Conservation (phyloP, 2,329 filamentous ascomycete species). For the Clonostachys chloroleuca region DNA sequence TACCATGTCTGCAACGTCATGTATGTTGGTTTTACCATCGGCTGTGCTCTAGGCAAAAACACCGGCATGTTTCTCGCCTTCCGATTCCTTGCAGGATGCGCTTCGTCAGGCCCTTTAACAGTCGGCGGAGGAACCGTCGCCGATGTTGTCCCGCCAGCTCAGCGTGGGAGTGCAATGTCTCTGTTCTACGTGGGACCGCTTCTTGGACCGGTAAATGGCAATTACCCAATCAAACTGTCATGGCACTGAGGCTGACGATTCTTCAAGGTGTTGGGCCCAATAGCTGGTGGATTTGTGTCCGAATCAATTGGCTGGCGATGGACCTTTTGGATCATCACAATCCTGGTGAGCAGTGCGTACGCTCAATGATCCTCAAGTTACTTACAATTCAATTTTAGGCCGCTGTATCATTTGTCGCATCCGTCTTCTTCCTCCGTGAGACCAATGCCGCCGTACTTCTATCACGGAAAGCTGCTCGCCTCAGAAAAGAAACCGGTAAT, state of each 20-base stretch:
- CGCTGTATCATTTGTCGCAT: neutral
- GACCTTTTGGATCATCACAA: constrained; percentile 44
- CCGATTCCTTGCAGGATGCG: constrained; percentile 55
- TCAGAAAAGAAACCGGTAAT: constrained; percentile 20
- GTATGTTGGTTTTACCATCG: constrained; percentile 42
- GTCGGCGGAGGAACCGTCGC: constrained; percentile 61
- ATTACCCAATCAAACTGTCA: neutral
- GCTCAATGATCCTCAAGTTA: too few species aligned
- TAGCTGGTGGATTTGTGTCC: constrained; percentile 38
- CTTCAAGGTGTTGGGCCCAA: constrained; percentile 11
- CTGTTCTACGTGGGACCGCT: constrained; percentile 58
- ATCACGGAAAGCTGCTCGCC: constrained; percentile 15
- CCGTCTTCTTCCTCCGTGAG: constrained; percentile 16
- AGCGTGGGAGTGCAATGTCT: constrained; percentile 59
- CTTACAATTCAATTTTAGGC: neutral
- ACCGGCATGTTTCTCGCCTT: constrained; percentile 56
- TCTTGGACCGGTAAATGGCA: constrained; percentile 38
- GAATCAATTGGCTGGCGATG: constrained; percentile 43
- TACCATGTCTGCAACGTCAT: constrained; percentile 33
- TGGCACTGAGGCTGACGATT: neutral
- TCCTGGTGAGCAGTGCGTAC: constrained; percentile 15
- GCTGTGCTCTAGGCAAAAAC: constrained; percentile 44
- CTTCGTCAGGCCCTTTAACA: constrained; percentile 56
- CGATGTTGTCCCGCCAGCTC: constrained; percentile 52
- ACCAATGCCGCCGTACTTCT: constrained; percentile 20